Evolutionary conservation across 306 rosid species (phyloP).

Genomic region (Heteromeles arbutifolia): DNA sequence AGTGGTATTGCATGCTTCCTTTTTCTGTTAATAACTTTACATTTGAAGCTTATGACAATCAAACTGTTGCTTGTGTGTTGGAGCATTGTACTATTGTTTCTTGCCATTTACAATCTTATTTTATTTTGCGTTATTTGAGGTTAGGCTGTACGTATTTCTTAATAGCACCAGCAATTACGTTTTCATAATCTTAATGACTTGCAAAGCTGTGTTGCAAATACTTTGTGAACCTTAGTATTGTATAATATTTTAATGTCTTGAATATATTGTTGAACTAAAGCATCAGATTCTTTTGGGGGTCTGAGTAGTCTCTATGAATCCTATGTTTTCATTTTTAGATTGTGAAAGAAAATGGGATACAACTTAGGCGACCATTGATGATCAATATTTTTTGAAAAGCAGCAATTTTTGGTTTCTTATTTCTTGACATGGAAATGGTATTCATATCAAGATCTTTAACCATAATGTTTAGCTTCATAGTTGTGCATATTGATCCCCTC

Average conservation of each 20-base stretch:
- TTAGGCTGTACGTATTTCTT: not conserved
- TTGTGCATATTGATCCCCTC: not conserved
- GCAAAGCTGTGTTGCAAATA: not conserved
- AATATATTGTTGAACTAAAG: not conserved
- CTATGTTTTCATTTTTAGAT: not conserved
- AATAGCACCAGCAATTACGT: not conserved
- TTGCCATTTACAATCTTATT: not conserved
- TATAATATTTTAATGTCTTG: not conserved
- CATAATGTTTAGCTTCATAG: not conserved
- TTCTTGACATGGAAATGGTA: not conserved
- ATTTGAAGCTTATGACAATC: slow-evolving; percentile 9
- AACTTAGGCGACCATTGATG: not conserved
- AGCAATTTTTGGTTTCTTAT: not conserved
- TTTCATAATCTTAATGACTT: not conserved
- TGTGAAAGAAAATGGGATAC: not conserved
- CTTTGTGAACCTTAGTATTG: not conserved
- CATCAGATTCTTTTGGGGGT: not conserved
- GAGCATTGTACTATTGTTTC: not conserved
- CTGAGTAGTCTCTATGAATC: not conserved
- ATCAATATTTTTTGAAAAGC: not conserved
- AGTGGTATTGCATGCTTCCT: slow-evolving; percentile 55
- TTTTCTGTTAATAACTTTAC: slow-evolving; percentile 11
- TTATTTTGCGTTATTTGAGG: not conserved
- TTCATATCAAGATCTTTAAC: not conserved
- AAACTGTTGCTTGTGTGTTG: slow-evolving; percentile 8